phyloP scores from a whole-genome alignment of 2,329 filamentous ascomycete species.

The Onygenales sp. region DNA sequence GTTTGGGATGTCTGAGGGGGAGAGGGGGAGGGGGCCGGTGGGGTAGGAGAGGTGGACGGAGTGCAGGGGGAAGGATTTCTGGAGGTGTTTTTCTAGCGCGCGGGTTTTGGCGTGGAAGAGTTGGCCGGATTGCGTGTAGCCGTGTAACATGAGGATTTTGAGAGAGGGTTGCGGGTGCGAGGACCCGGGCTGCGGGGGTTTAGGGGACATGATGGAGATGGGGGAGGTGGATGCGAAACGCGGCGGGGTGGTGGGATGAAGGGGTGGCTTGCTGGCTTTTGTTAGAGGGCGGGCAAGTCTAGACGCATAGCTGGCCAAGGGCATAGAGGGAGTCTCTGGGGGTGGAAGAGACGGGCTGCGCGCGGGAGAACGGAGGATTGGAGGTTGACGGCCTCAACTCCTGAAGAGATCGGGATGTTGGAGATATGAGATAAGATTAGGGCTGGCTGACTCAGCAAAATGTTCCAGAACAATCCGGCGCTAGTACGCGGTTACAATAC shows the following conservation, averaged over 20 bases:
- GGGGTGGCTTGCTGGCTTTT: not conserved
- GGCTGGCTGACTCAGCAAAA: not conserved
- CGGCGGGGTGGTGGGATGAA: not conserved
- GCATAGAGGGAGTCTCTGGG: not conserved
- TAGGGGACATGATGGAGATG: constrained; percentile 2
- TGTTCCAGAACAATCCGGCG: not conserved
- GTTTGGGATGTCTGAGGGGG: constrained; percentile 58
- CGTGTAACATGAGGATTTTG: constrained; percentile 71
- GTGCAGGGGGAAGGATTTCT: constrained; percentile 60
- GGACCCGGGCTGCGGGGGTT: not conserved
- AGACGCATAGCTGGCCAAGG: not conserved
- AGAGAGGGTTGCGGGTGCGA: constrained; percentile 18
- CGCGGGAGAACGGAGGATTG: too few species aligned
- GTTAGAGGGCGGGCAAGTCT: not conserved
- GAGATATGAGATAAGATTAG: constrained; percentile 2
- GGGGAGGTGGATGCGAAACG: not conserved
- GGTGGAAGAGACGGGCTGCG: too few species aligned
- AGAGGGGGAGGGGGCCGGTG: constrained; percentile 56
- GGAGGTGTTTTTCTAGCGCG: constrained; percentile 70
- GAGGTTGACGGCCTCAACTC: too few species aligned
- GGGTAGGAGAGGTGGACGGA: constrained; percentile 56
- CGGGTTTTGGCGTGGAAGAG: constrained; percentile 84
- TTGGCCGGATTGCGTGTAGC: constrained; percentile 82
- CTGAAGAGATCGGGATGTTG: not conserved
- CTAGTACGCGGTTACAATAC: not conserved